Conservation (phyloP, 1,139 yeast species). For the Kazachstania sp. region DNA sequence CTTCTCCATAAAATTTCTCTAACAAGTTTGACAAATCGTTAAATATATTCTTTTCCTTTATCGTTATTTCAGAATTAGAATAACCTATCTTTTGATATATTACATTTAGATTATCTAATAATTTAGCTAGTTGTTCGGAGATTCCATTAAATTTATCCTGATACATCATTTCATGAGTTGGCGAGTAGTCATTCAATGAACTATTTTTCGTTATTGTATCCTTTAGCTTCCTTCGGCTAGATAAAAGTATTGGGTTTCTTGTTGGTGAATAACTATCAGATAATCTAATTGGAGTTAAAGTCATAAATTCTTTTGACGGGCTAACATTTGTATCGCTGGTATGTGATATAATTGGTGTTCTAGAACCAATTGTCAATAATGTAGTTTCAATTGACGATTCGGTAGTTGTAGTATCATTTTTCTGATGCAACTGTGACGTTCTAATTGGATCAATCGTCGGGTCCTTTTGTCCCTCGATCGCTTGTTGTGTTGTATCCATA, state of each 20-base stretch:
- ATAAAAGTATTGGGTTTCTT: not conserved
- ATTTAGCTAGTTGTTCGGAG: constrained; percentile 29
- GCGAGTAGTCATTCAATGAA: constrained; percentile 3
- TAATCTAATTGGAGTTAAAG: constrained; percentile 21
- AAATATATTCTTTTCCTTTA: constrained; percentile 32
- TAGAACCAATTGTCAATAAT: not conserved
- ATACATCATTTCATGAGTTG: constrained; percentile 15
- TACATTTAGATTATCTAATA: constrained; percentile 30
- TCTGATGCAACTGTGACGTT: not conserved
- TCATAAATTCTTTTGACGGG: constrained; percentile 9
- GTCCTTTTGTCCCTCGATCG: not conserved
- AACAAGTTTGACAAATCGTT: constrained; percentile 31
- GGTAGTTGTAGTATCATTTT: not conserved
- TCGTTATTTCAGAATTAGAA: constrained; percentile 31
- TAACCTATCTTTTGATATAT: constrained; percentile 35
- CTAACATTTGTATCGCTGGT: constrained; percentile 2
- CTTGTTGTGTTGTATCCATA: not conserved
- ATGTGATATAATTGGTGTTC: not conserved
- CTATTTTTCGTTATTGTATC: not conserved
- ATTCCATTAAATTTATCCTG: constrained; percentile 30
- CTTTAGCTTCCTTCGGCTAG: not conserved
- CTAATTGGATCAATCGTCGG: too few species aligned
- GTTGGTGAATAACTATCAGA: constrained; percentile 18
- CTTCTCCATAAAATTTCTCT: constrained; percentile 31
- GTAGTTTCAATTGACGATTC: not conserved